Evolutionary conservation across 176 grass and related monocot species (phyloP).

Genomic region (Microstegium vimineum): DNA sequence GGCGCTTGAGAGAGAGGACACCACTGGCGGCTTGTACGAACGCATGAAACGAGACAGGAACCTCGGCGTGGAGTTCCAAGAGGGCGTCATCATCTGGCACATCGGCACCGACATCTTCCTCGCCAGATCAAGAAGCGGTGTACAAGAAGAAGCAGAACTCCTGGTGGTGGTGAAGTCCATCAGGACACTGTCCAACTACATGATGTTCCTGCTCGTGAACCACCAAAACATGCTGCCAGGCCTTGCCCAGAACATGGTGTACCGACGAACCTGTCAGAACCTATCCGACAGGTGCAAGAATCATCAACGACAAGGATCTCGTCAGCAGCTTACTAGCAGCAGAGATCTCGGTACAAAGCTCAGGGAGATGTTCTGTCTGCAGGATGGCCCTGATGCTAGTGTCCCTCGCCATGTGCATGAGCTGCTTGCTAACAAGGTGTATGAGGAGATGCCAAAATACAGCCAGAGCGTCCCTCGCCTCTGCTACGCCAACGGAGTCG

Average conservation of each 20-base stretch:
- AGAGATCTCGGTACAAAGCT: neutral
- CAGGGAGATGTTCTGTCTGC: neutral
- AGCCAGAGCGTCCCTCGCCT: neutral
- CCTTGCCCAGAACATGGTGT: conserved; percentile 18
- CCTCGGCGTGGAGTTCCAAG: conserved; percentile 13
- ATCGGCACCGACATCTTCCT: conserved; percentile 21
- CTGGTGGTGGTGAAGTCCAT: neutral
- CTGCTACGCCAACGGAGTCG: neutral
- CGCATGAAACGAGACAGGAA: neutral
- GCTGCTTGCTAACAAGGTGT: neutral
- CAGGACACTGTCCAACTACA: conserved; percentile 12
- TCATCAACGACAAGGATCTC: neutral
- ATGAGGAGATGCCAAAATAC: neutral
- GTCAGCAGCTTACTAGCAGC: neutral
- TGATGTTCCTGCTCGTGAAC: conserved; percentile 14
- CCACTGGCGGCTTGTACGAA: neutral
- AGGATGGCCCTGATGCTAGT: neutral
- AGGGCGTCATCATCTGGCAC: conserved; percentile 27
- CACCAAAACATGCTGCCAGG: conserved; percentile 14
- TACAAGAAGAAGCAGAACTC: neutral
- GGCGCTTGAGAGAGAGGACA: neutral
- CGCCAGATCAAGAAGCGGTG: neutral
- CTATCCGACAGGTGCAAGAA: neutral
- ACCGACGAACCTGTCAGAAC: neutral
- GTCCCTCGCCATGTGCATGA: neutral